These are phyloP conservation scores for Neocucurbitaria cava DNA, from an alignment of 2,329 filamentous ascomycete species.

Conservation along the genomic window DNA sequence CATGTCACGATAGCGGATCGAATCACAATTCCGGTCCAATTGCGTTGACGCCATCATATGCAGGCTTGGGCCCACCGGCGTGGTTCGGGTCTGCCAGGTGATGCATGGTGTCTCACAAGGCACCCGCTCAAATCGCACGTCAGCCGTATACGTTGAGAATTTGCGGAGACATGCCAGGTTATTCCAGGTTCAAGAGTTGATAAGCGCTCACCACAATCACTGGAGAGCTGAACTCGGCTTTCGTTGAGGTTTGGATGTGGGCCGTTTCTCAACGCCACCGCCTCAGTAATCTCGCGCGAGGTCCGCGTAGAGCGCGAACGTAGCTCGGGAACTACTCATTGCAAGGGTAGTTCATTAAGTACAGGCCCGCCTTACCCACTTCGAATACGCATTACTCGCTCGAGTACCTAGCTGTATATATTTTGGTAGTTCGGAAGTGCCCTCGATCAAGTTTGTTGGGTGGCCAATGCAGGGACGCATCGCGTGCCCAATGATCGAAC, in stretches of 20 bases:
- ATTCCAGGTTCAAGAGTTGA: constrained; percentile 5
- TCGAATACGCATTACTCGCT: constrained; percentile 12
- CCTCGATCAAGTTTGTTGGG: background rate
- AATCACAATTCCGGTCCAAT: constrained; percentile 26
- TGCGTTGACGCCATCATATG: constrained; percentile 32
- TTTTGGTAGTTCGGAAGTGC: background rate
- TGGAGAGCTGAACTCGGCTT: constrained; percentile 16
- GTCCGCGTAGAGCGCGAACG: constrained; percentile 32
- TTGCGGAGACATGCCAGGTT: constrained; percentile 19
- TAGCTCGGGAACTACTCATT: constrained; percentile 14
- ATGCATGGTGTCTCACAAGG: constrained; percentile 32
- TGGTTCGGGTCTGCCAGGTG: constrained; percentile 43
- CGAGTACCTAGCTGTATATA: too few species aligned
- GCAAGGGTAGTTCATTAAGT: constrained; percentile 29
- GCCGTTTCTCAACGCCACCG: constrained; percentile 25
- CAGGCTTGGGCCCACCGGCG: constrained; percentile 25
- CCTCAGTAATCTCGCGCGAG: constrained; percentile 13
- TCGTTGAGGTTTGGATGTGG: constrained; percentile 18
- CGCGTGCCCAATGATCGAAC: constrained; percentile 7
- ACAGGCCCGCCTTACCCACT: constrained; percentile 24
- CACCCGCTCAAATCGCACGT: constrained; percentile 19
- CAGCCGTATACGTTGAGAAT: constrained; percentile 32
- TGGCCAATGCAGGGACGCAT: constrained; percentile 18
- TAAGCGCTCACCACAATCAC: constrained; percentile 15
- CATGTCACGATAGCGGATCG: constrained; percentile 19